phyloP scores from a whole-genome alignment of 345 rosid species.

The Angophora floribunda region DNA sequence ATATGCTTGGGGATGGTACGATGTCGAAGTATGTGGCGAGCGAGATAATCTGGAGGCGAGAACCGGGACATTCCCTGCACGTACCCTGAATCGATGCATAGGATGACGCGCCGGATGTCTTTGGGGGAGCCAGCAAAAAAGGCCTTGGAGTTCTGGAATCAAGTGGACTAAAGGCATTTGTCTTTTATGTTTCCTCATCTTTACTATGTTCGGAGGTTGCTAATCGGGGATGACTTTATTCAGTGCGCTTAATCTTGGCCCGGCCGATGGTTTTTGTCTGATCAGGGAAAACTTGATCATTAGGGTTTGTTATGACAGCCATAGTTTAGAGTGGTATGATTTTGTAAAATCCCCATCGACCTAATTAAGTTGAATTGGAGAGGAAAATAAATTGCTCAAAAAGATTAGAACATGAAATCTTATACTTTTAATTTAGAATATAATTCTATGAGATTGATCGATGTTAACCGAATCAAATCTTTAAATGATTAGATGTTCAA shows the following conservation, averaged over 20 bases:
- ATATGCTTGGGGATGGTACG: no score
- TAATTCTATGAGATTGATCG: accelerated
- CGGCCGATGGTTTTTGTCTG: not conserved
- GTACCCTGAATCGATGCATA: not conserved
- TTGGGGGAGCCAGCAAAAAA: not conserved
- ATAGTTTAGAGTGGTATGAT: not conserved
- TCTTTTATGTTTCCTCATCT: not conserved
- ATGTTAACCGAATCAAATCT: accelerated
- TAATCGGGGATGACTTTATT: not conserved
- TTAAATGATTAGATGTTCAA: not conserved
- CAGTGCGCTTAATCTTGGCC: not conserved
- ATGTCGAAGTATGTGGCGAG: not conserved
- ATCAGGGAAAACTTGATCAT: not conserved
- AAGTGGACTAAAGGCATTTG: not conserved
- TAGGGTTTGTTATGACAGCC: not conserved
- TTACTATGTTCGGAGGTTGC: not conserved
- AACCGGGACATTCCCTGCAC: not conserved
- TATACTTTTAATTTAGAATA: not conserved
- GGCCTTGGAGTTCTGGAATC: not conserved
- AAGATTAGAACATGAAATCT: not conserved
- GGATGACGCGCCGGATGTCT: not conserved
- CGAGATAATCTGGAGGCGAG: not conserved
- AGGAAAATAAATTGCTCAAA: not conserved
- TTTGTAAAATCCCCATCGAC: accelerated
- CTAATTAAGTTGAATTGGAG: not conserved